Percentiles rank a stretch among this genome's conserved stretches.
These are phyloP conservation scores for Lactarius akahatsu DNA, from an alignment of 768 basidiomycete genomes.

Conservation along the genomic window DNA sequence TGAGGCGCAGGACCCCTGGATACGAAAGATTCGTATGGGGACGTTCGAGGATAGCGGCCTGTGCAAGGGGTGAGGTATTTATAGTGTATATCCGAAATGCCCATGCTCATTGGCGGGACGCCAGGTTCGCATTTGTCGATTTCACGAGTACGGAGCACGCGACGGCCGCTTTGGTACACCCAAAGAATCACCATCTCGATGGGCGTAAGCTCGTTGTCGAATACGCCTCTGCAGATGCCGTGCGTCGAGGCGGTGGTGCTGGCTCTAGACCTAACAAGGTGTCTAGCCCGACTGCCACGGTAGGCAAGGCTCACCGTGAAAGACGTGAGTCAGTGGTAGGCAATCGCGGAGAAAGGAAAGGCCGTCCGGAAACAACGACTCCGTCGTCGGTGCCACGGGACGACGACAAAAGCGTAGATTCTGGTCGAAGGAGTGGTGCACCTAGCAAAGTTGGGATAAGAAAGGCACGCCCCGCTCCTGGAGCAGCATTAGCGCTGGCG, in stretches of 20 bases:
- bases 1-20: conserved; percentile 49
- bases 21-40: conserved; percentile 86
- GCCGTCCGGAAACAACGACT: not conserved
- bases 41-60: conserved; percentile 94
- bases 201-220: conserved; percentile 85
- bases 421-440: not conserved
- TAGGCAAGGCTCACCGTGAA: not conserved
- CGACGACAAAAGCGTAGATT: conserved; percentile 1
- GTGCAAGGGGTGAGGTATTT: conserved; percentile 82
- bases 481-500: conserved; percentile 76
- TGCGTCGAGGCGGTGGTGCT: conserved; percentile 68
- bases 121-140: conserved; percentile 92
- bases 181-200: conserved; percentile 79
- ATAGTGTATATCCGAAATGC: not conserved
- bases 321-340: not conserved
- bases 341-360: not conserved
- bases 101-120: not conserved
- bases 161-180: conserved; percentile 77
- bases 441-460: conserved; percentile 4
- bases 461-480: conserved; percentile 58
- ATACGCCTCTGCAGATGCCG: conserved; percentile 86
- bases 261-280: conserved; percentile 9
- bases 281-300: not conserved
- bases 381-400: not conserved
- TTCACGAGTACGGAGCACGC: conserved; percentile 79